Base-by-base conservation (phyloP, 257 asterid species). In the Plantago ovata region DNA sequence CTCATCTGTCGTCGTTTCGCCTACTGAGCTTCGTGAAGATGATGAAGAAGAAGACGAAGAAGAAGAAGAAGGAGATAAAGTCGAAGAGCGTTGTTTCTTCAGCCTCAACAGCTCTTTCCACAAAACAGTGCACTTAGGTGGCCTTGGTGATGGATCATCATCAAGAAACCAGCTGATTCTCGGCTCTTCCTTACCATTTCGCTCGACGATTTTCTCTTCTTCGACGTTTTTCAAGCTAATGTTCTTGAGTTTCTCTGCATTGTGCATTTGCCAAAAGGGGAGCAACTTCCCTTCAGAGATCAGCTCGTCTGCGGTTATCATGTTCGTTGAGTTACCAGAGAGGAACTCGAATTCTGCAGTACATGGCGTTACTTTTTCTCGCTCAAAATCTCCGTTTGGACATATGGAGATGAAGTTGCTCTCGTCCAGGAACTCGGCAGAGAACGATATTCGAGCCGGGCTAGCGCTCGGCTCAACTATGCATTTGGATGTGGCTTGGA, bases 111-210 rank as follows among this genome's bases (percentile, higher is more conserved):
- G 46, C 76, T 90, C 97, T 56, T 90, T 90, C 93, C 90, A 90
- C 45, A 90, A 38, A 56, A 86, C 94, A n/a, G 88, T 86, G 60
- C 97, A 90, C 49, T 79, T 86, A 3, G 97, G 97, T 9, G 95
- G 97, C 67, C 97, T 70, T 4, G 97, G 97, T 13, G 97, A 90
- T 0, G 97, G 97, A 71, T 86, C 97, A 21, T 90, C 97, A 61
- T 90, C 98, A 19, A 80, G 52, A 33, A 87, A 80, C 96, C 89
- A 92, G 62, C 69, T 74, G 22, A 69, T 72, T 38, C 78, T 71
- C 53, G 56, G 64, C 54, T 75, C 92, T 21, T 78, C 79, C 62
- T 81, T 72, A 18, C 24, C 68, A 3, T 38, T 69, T n/a, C 7
- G 58, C 20, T 41, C 45, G 50, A 9, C 20, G 43, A 53, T 44